Evolutionary conservation across 148 eudicot species (phyloP).

Genomic region (Spergularia bocconei): DNA sequence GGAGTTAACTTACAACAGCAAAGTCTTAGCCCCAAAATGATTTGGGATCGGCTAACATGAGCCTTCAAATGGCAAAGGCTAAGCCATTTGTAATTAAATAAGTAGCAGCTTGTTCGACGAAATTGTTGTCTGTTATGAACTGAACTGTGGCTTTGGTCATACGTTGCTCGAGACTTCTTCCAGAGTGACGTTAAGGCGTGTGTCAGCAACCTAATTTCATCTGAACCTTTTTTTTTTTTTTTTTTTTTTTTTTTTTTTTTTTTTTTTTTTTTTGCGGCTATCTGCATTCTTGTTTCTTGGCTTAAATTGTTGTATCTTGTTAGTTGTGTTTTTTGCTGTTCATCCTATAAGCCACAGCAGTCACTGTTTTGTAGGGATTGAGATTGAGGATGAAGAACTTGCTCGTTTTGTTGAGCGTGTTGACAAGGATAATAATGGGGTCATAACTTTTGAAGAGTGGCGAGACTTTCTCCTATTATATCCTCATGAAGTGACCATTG

Average conservation of each 20-base stretch:
- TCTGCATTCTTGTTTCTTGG: slow-evolving; percentile 11
- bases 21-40: neutral
- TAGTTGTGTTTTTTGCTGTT: slow-evolving; percentile 27
- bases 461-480: slow-evolving; percentile 91
- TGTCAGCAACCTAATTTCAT: neutral
- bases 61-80: neutral
- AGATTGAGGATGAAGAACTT: slow-evolving; percentile 82
- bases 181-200: neutral
- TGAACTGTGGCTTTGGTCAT: neutral
- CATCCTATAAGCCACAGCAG: slow-evolving; percentile 87
- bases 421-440: slow-evolving; percentile 92
- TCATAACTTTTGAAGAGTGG: slow-evolving; percentile 96
- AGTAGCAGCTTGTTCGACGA: neutral
- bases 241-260: no score
- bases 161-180: neutral
- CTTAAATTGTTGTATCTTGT: slow-evolving; percentile 9
- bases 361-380: slow-evolving; percentile 79
- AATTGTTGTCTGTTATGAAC: neutral
- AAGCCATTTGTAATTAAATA: neutral
- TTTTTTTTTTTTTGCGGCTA: no score
- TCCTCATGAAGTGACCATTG: slow-evolving; percentile 92
- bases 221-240: no score
- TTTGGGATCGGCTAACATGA: neutral
- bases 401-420: slow-evolving; percentile 93
- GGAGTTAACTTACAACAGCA: neutral